Percentiles rank a stretch among this genome's conserved stretches.
These are phyloP conservation scores for Amphicarpaea edgeworthii DNA, from an alignment of 306 rosid species.

Conservation along the genomic window DNA sequence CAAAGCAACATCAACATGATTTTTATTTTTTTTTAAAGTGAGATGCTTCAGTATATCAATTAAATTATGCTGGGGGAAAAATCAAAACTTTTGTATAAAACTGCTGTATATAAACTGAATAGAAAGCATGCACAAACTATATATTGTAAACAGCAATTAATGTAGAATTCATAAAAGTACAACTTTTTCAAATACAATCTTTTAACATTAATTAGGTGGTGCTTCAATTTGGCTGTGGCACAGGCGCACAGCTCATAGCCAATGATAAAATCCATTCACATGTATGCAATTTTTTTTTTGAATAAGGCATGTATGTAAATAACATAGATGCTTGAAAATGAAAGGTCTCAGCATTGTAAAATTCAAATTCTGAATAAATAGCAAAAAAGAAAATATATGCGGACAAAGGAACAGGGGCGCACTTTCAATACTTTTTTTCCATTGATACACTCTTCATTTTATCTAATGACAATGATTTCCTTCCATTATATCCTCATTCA, in stretches of 20 bases:
- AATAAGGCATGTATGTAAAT: background rate
- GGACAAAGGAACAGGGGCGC: background rate
- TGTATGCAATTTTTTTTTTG: too few relatives aligned
- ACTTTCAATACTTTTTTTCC: constrained; percentile 4
- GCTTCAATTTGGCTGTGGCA: background rate
- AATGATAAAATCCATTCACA: background rate
- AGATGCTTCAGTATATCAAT: background rate
- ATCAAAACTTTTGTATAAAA: background rate
- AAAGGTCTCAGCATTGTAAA: background rate
- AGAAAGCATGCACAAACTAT: background rate
- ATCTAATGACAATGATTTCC: constrained; percentile 9
- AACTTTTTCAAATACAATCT: background rate
- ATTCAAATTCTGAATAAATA: background rate
- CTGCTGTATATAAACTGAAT: background rate
- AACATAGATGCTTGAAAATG: background rate
- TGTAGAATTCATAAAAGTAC: background rate
- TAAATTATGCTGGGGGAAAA: background rate
- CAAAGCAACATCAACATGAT: background rate
- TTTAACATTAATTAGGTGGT: constrained; percentile 17
- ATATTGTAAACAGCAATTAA: background rate
- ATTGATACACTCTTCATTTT: constrained; percentile 5
- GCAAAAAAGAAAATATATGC: background rate
- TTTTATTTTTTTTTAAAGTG: background rate
- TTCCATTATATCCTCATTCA: background rate
- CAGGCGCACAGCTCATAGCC: background rate